phyloP scores from a whole-genome alignment of 768 basidiomycete species.

The Lepiota venenata region DNA sequence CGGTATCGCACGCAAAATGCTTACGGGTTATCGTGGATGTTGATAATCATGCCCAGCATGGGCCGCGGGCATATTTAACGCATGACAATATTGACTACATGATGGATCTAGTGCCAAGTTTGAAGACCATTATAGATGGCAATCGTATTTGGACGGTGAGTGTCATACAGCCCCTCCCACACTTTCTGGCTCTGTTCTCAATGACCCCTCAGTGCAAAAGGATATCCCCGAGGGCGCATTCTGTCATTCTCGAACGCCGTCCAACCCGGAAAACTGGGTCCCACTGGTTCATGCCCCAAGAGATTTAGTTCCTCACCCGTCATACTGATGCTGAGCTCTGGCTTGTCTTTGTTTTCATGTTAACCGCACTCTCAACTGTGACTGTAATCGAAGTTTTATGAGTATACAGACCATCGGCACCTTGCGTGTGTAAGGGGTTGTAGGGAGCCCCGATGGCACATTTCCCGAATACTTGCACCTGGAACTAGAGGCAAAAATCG shows the following conservation, averaged over 20 bases:
- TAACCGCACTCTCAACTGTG: too few relatives aligned
- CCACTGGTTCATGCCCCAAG: constrained; percentile 4
- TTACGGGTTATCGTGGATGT: constrained; percentile 8
- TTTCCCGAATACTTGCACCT: too few relatives aligned
- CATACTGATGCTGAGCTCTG: neutral
- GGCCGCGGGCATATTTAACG: constrained; percentile 6
- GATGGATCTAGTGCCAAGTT: constrained; percentile 6
- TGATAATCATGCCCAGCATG: constrained; percentile 11
- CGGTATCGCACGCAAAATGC: constrained; percentile 6
- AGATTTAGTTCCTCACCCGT: neutral
- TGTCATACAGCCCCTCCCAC: neutral
- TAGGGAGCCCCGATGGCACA: too few relatives aligned
- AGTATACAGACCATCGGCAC: too few relatives aligned
- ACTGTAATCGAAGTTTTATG: too few relatives aligned
- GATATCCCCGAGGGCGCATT: too few relatives aligned
- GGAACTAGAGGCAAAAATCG: too few relatives aligned
- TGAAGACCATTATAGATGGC: constrained; percentile 11
- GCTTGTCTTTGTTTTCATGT: too few relatives aligned
- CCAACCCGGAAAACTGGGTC: constrained; percentile 4
- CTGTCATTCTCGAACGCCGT: constrained; percentile 1
- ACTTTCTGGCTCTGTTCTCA: neutral
- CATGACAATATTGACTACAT: constrained; percentile 6
- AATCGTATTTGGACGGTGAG: constrained; percentile 12
- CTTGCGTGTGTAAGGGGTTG: too few relatives aligned
- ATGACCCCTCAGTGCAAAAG: neutral